Conservation (phyloP, 306 rosid species). For the Cotoneaster glaucophyllus region DNA sequence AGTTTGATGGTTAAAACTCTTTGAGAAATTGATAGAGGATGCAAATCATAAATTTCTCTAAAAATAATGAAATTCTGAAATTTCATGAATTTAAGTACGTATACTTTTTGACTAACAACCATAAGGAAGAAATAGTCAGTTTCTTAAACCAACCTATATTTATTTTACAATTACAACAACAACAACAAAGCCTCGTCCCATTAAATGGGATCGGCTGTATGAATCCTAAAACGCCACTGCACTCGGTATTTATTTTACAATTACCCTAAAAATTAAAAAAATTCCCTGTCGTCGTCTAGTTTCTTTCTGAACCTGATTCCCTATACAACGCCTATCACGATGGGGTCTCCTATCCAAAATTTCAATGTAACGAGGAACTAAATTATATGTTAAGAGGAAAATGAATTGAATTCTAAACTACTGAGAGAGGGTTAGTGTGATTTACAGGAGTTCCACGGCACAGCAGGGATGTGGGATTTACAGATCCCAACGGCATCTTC, state of each 20-base stretch:
- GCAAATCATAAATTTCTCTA: too few relatives aligned
- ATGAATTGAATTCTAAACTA: slow-evolving; percentile 55
- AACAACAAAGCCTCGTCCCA: too few relatives aligned
- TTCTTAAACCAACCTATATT: slow-evolving; percentile 35
- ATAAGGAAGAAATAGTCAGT: slow-evolving; percentile 23
- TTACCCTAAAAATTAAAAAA: slow-evolving; percentile 23
- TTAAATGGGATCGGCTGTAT: too few relatives aligned
- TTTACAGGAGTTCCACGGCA: slow-evolving; percentile 54
- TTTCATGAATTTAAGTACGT: neutral
- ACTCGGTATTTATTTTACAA: slow-evolving; percentile 23
- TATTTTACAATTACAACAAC: slow-evolving; percentile 41
- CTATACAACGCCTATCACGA: slow-evolving; percentile 63
- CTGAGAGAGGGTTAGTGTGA: slow-evolving; percentile 45
- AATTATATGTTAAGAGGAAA: slow-evolving; percentile 61
- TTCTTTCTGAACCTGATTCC: slow-evolving; percentile 43
- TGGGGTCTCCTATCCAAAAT: slow-evolving; percentile 50
- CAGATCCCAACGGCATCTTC: slow-evolving; percentile 37
- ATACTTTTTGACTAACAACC: slow-evolving; percentile 7
- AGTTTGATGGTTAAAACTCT: too few relatives aligned
- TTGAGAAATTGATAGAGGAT: too few relatives aligned
- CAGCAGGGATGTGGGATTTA: slow-evolving; percentile 34
- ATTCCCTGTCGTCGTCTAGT: slow-evolving; percentile 20
- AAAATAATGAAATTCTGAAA: neutral
- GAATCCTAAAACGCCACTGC: too few relatives aligned
- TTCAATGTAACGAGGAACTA: slow-evolving; percentile 32